phyloP scores from a whole-genome alignment of 139 green algal species.

The Spirogloea muscicola region DNA sequence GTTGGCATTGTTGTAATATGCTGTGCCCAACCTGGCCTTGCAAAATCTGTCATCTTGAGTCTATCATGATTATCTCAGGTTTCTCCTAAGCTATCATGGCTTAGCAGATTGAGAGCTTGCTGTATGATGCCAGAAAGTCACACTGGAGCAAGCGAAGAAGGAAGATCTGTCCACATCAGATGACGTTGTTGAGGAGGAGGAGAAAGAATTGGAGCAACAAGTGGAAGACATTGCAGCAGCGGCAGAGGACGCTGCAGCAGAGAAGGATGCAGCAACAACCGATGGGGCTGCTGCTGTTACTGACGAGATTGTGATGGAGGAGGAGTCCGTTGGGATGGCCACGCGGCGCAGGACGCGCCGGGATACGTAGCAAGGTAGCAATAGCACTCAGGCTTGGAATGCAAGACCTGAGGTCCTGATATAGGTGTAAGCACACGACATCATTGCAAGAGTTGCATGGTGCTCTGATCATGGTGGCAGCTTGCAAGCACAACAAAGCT shows the following conservation, averaged over 20 bases:
- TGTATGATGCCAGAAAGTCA: neutral
- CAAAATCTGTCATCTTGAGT: neutral
- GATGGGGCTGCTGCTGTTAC: neutral
- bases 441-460: no score
- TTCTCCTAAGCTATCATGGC: neutral
- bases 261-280: no score
- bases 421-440: no score
- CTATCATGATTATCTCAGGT: neutral
- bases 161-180: slow-evolving; percentile 17
- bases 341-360: no score
- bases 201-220: neutral
- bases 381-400: no score
- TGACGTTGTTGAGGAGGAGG: slow-evolving; percentile 5
- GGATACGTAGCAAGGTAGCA: no score
- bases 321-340: no score
- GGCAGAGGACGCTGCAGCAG: neutral
- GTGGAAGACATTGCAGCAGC: neutral
- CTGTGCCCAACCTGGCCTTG: neutral
- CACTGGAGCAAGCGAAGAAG: slow-evolving; percentile 31
- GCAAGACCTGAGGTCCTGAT: no score
- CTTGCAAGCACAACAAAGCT: no score
- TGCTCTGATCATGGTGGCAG: no score
- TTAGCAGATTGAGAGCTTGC: no score
- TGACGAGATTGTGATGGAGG: neutral
- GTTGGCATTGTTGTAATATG: neutral